Evolutionary conservation across 176 grass and related monocot genomes (phyloP).

Genomic region (Cenchrus americanus): DNA sequence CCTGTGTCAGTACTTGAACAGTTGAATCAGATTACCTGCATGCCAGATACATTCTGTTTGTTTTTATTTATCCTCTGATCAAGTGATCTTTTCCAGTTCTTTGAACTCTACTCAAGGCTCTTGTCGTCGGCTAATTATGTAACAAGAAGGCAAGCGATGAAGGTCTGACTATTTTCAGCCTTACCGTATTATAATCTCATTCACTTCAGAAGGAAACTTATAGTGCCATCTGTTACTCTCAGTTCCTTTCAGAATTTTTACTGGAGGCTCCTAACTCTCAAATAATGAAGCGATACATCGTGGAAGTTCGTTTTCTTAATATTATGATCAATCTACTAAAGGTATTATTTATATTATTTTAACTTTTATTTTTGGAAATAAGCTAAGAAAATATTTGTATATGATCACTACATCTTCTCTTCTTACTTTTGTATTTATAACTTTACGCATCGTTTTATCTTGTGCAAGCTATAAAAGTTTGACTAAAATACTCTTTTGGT

Average conservation of each 20-base stretch:
- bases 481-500: background rate
- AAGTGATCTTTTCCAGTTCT: slow-evolving; percentile 59
- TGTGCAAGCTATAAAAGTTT: background rate
- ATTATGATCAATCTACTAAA: slow-evolving; percentile 83
- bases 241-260: slow-evolving; percentile 99
- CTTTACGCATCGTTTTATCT: background rate
- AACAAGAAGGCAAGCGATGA: slow-evolving; percentile 93
- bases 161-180: slow-evolving; percentile 61
- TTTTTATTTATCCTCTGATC: background rate
- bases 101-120: slow-evolving; percentile 86
- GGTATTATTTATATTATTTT: slow-evolving; percentile 59
- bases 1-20: background rate
- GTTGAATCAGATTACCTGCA: slow-evolving; percentile 12
- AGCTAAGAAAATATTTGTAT: background rate
- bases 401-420: background rate
- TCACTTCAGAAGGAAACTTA: slow-evolving; percentile 42
- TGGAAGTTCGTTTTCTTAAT: slow-evolving; percentile 78
- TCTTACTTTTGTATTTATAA: background rate
- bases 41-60: slow-evolving; percentile 22
- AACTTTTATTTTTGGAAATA: slow-evolving; percentile 45
- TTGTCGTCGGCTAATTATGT: slow-evolving; percentile 91
- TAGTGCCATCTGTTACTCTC: slow-evolving; percentile 28
- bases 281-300: slow-evolving; percentile 98
- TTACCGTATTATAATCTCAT: slow-evolving; percentile 20
- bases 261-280: slow-evolving; percentile 82